Conservation (phyloP, 2,329 filamentous ascomycete genomes). For the Fusarium decemcellulare region DNA sequence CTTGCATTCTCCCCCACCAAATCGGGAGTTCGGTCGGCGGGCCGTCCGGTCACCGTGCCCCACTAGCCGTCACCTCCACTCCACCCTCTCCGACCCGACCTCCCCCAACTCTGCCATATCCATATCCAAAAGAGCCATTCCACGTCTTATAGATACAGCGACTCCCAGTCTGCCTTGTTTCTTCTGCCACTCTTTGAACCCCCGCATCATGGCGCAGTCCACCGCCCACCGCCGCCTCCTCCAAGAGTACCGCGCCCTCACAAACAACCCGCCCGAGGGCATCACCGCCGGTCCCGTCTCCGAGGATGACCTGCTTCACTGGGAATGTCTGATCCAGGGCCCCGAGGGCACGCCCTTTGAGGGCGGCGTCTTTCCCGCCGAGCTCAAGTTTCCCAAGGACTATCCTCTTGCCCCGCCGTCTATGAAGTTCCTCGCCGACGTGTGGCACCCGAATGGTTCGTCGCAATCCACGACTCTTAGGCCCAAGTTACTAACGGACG, state of each 20-base stretch:
- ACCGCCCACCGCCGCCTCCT: constrained; percentile 86
- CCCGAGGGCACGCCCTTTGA: constrained; percentile 97
- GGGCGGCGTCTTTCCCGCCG: constrained; percentile 94
- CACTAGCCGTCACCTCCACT: constrained; percentile 35
- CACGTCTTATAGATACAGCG: background rate
- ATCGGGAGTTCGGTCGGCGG: background rate
- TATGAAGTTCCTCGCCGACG: constrained; percentile 94
- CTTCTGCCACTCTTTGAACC: background rate
- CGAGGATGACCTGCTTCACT: constrained; percentile 95
- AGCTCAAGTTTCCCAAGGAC: constrained; percentile 94
- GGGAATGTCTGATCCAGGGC: constrained; percentile 97
- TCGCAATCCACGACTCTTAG: background rate
- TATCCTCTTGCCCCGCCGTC: constrained; percentile 96
- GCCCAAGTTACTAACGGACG: background rate
- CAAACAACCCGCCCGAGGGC: constrained; percentile 95
- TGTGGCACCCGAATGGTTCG: constrained; percentile 97
- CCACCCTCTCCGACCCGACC: constrained; percentile 31
- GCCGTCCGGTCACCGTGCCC: constrained; percentile 22
- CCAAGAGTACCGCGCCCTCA: constrained; percentile 95
- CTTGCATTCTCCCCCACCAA: background rate
- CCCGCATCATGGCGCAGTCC: constrained; percentile 66
- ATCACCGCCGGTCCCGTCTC: constrained; percentile 94
- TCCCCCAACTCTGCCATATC: background rate
- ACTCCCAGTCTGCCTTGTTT: background rate
- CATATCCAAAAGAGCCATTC: background rate